Evolutionary conservation across 192 early-diverging fungal species (phyloP).

Genomic region (Entrophospora sp.): DNA sequence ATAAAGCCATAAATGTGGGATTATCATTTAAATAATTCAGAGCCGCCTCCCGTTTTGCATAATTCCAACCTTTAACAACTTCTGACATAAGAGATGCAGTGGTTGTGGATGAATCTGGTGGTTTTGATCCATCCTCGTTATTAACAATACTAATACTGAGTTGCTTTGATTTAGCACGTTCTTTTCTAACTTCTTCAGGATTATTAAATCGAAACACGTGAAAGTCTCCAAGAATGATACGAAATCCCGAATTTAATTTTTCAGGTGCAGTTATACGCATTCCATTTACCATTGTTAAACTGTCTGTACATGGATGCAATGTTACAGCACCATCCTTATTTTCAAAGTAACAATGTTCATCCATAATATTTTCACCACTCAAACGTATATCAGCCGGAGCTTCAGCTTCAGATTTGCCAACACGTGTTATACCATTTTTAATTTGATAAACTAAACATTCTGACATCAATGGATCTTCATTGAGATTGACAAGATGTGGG

Average conservation of each 20-base stretch:
- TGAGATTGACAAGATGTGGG: conserved; percentile 84
- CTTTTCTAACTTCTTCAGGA: conserved; percentile 68
- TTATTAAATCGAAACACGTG: conserved; percentile 83
- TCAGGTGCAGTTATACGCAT: conserved; percentile 47
- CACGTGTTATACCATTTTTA: conserved; percentile 60
- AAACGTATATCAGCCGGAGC: conserved; percentile 47
- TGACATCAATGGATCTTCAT: conserved; percentile 82
- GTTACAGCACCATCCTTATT: conserved; percentile 51
- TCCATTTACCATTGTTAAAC: conserved; percentile 73
- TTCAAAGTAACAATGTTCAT: conserved; percentile 67
- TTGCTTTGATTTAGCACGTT: conserved; percentile 35
- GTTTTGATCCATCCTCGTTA: conserved; percentile 31
- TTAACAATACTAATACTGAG: conserved; percentile 17
- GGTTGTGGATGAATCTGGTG: conserved; percentile 27
- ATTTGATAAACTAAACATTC: conserved; percentile 86
- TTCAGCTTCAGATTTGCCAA: conserved; percentile 44
- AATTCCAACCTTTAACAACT: conserved; percentile 62
- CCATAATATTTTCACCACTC: conserved; percentile 49
- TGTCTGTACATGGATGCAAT: conserved; percentile 47
- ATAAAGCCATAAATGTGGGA: conserved; percentile 31
- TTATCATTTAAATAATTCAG: conserved; percentile 35
- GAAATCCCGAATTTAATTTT: conserved; percentile 59
- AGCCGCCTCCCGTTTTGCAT: conserved; percentile 62
- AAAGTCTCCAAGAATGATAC: conserved; percentile 70
- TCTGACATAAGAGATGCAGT: conserved; percentile 39